phyloP scores from a whole-genome alignment of 805 yeast genomes.

The Kluyveromyces siamensis region DNA sequence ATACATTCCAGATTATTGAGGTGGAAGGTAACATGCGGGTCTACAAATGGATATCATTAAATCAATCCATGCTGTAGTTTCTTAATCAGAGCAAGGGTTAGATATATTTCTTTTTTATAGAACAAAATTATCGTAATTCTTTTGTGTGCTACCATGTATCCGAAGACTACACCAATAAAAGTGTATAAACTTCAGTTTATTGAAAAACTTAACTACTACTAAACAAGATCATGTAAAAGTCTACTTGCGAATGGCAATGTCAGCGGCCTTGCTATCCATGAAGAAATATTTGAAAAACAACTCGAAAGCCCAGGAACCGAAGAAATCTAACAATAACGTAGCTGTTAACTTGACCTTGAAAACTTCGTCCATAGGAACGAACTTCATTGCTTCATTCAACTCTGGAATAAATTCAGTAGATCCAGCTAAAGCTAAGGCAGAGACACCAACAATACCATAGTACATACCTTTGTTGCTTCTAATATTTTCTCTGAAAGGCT shows the following conservation, averaged over 20 bases:
- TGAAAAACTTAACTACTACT: background rate
- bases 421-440: constrained; percentile 79
- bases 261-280: constrained; percentile 87
- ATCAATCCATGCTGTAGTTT: constrained; percentile 6
- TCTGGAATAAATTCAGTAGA: constrained; percentile 94
- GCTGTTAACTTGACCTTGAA: constrained; percentile 75
- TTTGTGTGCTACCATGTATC: background rate
- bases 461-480: constrained; percentile 93
- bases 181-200: background rate
- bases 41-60: constrained; percentile 20
- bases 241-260: constrained; percentile 51
- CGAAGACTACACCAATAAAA: background rate
- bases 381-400: constrained; percentile 81
- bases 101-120: too few relatives aligned
- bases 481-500: constrained; percentile 90
- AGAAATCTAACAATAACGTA: constrained; percentile 68
- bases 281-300: constrained; percentile 71
- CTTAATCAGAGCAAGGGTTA: background rate
- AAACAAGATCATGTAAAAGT: background rate
- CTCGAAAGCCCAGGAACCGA: constrained; percentile 70
- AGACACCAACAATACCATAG: constrained; percentile 87
- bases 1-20: constrained; percentile 9
- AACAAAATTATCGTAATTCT: too few relatives aligned
- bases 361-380: constrained; percentile 69
- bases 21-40: constrained; percentile 24